Evolutionary conservation across 176 grass and related monocot genomes (phyloP).

Genomic region (Triticum timopheevii): DNA sequence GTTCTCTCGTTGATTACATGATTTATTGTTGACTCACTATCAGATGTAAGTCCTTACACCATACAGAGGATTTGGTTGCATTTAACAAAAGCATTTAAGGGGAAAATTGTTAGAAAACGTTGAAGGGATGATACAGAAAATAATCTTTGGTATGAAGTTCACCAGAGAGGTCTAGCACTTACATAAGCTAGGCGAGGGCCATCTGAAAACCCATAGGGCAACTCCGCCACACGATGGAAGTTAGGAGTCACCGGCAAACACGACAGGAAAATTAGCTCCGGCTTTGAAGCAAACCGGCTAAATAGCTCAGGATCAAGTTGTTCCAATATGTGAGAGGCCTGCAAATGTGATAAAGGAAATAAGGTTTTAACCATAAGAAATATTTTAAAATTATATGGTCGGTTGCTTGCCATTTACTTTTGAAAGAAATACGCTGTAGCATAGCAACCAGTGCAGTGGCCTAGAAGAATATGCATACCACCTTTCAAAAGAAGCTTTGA

Average conservation of each 20-base stretch:
- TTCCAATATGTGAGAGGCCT: conserved; percentile 81
- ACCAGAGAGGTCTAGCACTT: conserved; percentile 28
- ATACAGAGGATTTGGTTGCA: conserved; percentile 6
- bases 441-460: conserved; percentile 4
- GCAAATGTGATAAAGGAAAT: conserved; percentile 38
- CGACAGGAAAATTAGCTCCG: conserved; percentile 71
- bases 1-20: conserved; percentile 7
- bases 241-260: conserved; percentile 84
- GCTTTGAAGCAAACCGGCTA: conserved; percentile 56
- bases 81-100: conserved; percentile 17
- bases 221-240: conserved; percentile 72
- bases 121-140: not conserved
- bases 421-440: not conserved
- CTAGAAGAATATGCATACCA: conserved; percentile 9
- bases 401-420: not conserved
- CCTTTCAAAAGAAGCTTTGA: conserved; percentile 12
- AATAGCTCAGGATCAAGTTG: conserved; percentile 70
- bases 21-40: conserved; percentile 30
- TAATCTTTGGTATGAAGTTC: not conserved
- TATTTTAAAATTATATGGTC: not conserved
- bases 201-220: conserved; percentile 61
- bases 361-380: not conserved
- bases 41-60: conserved; percentile 10
- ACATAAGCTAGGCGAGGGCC: conserved; percentile 80
- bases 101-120: conserved; percentile 4